A percentile compares a stretch with the other conserved stretches of the same genome.
Evolutionary conservation across 2,329 filamentous ascomycete genomes (phyloP).

Genomic region (Exophiala oligosperma): DNA sequence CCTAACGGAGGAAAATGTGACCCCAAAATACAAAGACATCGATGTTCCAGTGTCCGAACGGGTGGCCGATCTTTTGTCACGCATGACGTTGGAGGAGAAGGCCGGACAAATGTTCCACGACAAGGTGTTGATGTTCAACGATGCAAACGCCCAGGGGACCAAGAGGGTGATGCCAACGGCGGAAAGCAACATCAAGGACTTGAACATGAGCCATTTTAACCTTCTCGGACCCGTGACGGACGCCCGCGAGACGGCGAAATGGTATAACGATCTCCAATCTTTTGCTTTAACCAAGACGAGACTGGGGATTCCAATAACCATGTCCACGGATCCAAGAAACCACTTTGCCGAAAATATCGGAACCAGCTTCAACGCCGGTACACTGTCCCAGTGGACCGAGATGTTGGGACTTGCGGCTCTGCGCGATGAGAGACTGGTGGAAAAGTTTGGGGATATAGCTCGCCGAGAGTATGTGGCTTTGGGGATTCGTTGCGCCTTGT

Average conservation of each 20-base stretch:
- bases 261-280: neutral
- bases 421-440: conserved; percentile 45
- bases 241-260: conserved; percentile 1
- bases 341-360: conserved; percentile 30
- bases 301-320: conserved; percentile 16
- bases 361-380: conserved; percentile 44
- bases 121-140: conserved; percentile 2
- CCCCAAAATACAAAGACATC: neutral
- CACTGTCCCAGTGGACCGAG: conserved; percentile 55
- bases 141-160: neutral
- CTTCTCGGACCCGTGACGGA: conserved; percentile 1
- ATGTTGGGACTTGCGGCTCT: conserved; percentile 53
- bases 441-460: conserved; percentile 52
- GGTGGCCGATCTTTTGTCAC: conserved; percentile 53
- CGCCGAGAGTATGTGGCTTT: conserved; percentile 47
- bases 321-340: conserved; percentile 18
- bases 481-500: conserved; percentile 49
- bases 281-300: conserved; percentile 1
- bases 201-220: conserved; percentile 8
- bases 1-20: neutral
- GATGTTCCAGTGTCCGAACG: neutral
- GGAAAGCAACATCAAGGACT: conserved; percentile 3
- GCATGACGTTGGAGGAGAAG: conserved; percentile 76
- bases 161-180: no score
- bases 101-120: conserved; percentile 64